Evolutionary conservation across 2,329 filamentous ascomycete species (phyloP), one percentile per base, ranked within the genome.

Genomic region (Chaetomium strumarium): DNA sequence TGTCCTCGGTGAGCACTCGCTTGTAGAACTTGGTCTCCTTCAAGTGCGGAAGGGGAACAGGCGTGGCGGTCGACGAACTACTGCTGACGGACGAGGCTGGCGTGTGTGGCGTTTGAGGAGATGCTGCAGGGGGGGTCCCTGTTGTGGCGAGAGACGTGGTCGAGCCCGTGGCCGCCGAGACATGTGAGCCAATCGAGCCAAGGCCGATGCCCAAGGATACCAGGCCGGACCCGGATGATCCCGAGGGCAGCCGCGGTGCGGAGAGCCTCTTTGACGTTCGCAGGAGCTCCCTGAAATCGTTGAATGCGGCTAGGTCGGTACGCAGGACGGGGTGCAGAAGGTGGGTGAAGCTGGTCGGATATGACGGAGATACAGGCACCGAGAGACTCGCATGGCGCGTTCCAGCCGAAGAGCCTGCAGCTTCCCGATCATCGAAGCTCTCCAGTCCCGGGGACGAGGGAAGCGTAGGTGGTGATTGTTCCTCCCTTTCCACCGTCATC

Each of bases 1-100:
- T 89, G 64, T 99, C 93, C 68, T 99, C 93, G 17, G 82, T 78
- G 24, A 97, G 70, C 6, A 84, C 85, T 43, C 93, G 84, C 72
- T 97, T 97, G 73, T 92, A 99, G 66, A 97, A 99, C 59, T 87
- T 89, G 29, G 87, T 89, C 52, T 97, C 93, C 65, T 93, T 95
- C 38, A 99, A 72, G 5, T 84, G 83, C 3, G 80, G 83, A 33
- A 80, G 63, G 17, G 67, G 45, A 20, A 45, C 67, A 40, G 66
- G 67, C 11, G 64, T 60, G 33, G 68, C 60, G 36, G 68, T 60
- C 20, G 65, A 63, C 2, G 77, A 77, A 44, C 65, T 66, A 12
- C 69, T 66, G 60, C 77, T 80, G 37, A 72, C 63, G 8, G 68
- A 75, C 46, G 74, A 84, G 60, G 77, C 79, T 42, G 75, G 79